Evolutionary conservation across 352 stramenopile genomes (phyloP).

Genomic region (Blastocystis sp.): DNA sequence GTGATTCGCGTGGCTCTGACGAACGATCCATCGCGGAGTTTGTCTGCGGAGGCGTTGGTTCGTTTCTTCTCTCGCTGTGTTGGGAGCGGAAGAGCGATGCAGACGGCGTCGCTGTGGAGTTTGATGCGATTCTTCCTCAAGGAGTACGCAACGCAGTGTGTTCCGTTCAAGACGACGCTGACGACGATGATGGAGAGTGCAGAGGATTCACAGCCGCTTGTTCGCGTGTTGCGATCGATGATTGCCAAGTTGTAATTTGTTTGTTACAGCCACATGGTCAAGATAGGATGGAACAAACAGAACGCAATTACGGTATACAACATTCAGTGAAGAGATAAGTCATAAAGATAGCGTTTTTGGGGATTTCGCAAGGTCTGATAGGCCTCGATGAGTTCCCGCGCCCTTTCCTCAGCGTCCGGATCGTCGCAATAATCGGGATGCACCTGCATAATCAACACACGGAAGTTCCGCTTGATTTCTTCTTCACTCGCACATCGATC

Average conservation of each 20-base stretch:
- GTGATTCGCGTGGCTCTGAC: not conserved
- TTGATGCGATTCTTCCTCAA: constrained; percentile 5
- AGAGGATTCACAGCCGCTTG: not conserved
- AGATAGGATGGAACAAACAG: constrained; percentile 4
- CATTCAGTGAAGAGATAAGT: constrained; percentile 44
- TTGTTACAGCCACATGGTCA: no score
- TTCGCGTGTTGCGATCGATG: not conserved
- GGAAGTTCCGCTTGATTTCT: constrained; percentile 50
- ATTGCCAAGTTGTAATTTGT: not conserved
- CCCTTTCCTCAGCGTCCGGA: constrained; percentile 1
- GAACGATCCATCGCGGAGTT: not conserved
- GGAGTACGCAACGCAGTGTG: not conserved
- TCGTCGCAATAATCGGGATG: constrained; percentile 51
- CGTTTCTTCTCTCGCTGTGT: not conserved
- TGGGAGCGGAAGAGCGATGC: not conserved
- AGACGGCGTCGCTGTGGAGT: not conserved
- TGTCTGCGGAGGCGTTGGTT: not conserved
- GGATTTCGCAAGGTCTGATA: constrained; percentile 47
- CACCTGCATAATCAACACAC: constrained; percentile 55
- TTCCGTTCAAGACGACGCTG: not conserved
- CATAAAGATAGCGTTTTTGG: constrained; percentile 40
- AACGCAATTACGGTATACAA: constrained; percentile 8
- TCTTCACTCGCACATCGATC: constrained; percentile 49
- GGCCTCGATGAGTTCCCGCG: constrained; percentile 20
- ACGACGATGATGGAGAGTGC: not conserved